Conservation (phyloP, 140 eudicot species). For the Senecio squalidus region DNA sequence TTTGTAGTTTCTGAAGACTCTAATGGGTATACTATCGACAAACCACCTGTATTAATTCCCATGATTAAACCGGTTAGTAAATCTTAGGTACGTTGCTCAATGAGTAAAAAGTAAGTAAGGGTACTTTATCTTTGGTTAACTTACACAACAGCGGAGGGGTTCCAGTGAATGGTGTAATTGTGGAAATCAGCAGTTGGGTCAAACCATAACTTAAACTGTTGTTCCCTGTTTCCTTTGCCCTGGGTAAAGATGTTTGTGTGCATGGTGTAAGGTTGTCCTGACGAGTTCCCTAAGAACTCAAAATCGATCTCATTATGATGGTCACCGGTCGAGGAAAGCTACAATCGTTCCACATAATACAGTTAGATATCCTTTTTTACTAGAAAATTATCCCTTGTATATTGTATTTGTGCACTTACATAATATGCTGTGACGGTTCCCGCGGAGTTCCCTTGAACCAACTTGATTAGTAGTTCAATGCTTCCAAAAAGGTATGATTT, state of each 20-base stretch:
- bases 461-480: too few species aligned
- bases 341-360: conserved; percentile 10
- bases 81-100: too few species aligned
- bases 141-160: conserved; percentile 49
- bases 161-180: conserved; percentile 79
- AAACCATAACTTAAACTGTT: too few species aligned
- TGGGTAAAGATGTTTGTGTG: too few species aligned
- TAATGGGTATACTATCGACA: too few species aligned
- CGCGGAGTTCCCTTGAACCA: conserved; percentile 62
- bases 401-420: conserved; percentile 47
- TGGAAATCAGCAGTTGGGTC: too few species aligned
- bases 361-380: background rate
- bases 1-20: conserved; percentile 52
- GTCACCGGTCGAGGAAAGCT: conserved; percentile 65
- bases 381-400: too few species aligned
- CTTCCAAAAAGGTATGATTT: too few species aligned
- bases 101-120: too few species aligned
- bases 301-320: too few species aligned
- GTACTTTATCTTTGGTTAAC: background rate
- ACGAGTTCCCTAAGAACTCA: conserved; percentile 74
- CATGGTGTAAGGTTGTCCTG: conserved; percentile 69
- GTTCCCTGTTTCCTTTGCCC: too few species aligned
- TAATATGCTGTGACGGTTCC: too few species aligned
- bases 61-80: background rate
- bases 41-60: conserved; percentile 44